Evolutionary conservation across 805 yeast species (phyloP).

Genomic region (Danielia reshetovae): DNA sequence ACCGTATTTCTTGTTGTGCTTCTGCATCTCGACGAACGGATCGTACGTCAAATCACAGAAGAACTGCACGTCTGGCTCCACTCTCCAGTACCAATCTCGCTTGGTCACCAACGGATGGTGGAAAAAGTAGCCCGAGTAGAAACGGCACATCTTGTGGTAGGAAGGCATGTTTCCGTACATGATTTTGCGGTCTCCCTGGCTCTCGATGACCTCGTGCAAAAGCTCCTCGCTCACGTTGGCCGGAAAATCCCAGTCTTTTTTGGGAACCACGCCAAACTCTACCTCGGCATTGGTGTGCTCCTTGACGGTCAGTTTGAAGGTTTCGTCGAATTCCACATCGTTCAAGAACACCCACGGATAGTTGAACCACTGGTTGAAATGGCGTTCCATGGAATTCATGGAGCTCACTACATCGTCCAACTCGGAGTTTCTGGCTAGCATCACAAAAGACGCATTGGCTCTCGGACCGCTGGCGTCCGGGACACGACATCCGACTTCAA

Average conservation of each 20-base stretch:
- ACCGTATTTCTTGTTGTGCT: constrained; percentile 69
- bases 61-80: constrained; percentile 89
- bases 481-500: constrained; percentile 51
- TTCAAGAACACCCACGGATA: constrained; percentile 92
- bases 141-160: constrained; percentile 85
- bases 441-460: constrained; percentile 82
- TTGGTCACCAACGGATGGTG: constrained; percentile 69
- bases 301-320: constrained; percentile 53
- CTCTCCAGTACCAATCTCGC: constrained; percentile 93
- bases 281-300: constrained; percentile 56
- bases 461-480: constrained; percentile 40
- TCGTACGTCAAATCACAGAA: constrained; percentile 91
- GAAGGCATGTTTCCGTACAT: constrained; percentile 80
- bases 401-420: constrained; percentile 71
- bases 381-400: constrained; percentile 73
- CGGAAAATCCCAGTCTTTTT: constrained; percentile 65
- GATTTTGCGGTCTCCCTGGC: constrained; percentile 79
- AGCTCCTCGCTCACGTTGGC: constrained; percentile 35
- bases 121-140: constrained; percentile 71
- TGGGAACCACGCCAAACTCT: constrained; percentile 66
- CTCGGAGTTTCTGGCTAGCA: constrained; percentile 79
- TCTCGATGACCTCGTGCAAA: constrained; percentile 54
- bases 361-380: constrained; percentile 89
- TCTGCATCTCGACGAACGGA: constrained; percentile 80
- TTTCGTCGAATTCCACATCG: constrained; percentile 66